Evolutionary conservation across 768 basidiomycete species (phyloP).

Genomic region (Leccinum subgranulosum): DNA sequence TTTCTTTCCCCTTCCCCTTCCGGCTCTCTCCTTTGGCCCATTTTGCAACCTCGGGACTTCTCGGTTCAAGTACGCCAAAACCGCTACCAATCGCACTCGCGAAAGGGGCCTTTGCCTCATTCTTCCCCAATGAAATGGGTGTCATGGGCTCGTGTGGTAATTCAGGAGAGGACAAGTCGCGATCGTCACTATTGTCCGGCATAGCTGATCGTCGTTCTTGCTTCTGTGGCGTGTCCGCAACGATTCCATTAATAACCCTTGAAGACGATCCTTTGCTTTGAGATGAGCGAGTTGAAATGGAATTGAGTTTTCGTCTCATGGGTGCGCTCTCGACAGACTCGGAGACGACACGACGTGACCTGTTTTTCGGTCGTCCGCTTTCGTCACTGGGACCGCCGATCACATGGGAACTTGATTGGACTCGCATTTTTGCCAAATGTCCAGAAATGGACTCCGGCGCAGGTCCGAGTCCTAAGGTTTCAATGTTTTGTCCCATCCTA

Average conservation of each 20-base stretch:
- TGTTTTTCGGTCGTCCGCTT: not conserved
- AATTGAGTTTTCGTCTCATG: conserved; percentile 1
- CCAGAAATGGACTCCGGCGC: conserved; percentile 28
- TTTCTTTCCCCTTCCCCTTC: conserved; percentile 28
- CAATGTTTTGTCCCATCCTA: conserved; percentile 8
- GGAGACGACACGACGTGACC: conserved; percentile 18
- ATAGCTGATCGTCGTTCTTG: conserved; percentile 13
- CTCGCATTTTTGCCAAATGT: conserved; percentile 23
- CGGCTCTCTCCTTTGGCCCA: conserved; percentile 47
- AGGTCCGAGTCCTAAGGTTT: conserved; percentile 15
- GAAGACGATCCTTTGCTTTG: conserved; percentile 9
- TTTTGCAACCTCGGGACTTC: conserved; percentile 49
- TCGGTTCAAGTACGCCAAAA: conserved; percentile 41
- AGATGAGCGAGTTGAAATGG: not conserved
- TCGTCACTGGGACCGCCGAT: not conserved
- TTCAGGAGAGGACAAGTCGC: conserved; percentile 27
- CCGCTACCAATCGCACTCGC: conserved; percentile 4
- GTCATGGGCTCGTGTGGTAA: conserved; percentile 33
- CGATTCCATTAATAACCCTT: not conserved
- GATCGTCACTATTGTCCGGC: conserved; percentile 14
- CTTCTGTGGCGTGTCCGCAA: not conserved
- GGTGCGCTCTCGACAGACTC: conserved; percentile 13
- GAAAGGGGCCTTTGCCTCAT: conserved; percentile 10
- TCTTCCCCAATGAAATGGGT: conserved; percentile 28
- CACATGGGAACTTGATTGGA: conserved; percentile 14